Percentiles rank a stretch among this genome's conserved stretches.
Evolutionary conservation across 2,329 filamentous ascomycete genomes (phyloP).

Genomic region (Calycina marina): DNA sequence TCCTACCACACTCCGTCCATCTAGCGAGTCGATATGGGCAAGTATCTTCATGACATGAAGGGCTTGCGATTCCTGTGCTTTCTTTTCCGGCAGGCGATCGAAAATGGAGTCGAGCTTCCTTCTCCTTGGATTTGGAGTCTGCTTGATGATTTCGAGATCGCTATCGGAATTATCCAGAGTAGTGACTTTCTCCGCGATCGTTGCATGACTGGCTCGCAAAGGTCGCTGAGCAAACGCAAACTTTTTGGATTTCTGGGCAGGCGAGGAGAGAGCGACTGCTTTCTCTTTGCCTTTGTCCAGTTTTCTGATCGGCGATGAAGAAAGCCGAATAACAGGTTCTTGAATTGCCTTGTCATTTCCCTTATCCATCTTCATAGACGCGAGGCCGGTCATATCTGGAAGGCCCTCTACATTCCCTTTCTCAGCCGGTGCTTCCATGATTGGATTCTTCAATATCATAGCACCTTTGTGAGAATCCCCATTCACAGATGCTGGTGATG

Average conservation of each 20-base stretch:
- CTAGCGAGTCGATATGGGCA: constrained; percentile 54
- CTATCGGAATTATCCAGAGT: constrained; percentile 30
- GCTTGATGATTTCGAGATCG: constrained; percentile 26
- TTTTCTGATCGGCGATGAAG: constrained; percentile 11
- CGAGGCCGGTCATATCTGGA: not conserved
- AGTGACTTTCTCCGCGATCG: constrained; percentile 23
- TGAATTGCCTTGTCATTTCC: constrained; percentile 10
- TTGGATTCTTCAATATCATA: constrained; percentile 19
- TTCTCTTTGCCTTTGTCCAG: constrained; percentile 48
- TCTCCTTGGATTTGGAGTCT: constrained; percentile 22
- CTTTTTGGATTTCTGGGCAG: constrained; percentile 10
- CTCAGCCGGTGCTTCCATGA: constrained; percentile 17
- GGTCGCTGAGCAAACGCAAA: constrained; percentile 16
- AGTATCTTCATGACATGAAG: constrained; percentile 58
- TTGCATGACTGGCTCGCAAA: constrained; percentile 27
- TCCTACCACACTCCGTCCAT: constrained; percentile 32
- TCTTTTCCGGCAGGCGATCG: constrained; percentile 49
- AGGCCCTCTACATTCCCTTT: not conserved
- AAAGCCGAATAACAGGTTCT: constrained; percentile 10
- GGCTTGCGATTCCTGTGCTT: constrained; percentile 46
- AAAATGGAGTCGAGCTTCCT: constrained; percentile 49
- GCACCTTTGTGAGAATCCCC: not conserved
- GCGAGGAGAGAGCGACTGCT: constrained; percentile 25
- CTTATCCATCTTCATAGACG: constrained; percentile 2
- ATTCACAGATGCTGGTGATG: constrained; percentile 38